Percentiles rank a stretch among this genome's conserved stretches.
phyloP scores from a whole-genome alignment of 2,329 filamentous ascomycete species.

The Ciborinia camelliae region DNA sequence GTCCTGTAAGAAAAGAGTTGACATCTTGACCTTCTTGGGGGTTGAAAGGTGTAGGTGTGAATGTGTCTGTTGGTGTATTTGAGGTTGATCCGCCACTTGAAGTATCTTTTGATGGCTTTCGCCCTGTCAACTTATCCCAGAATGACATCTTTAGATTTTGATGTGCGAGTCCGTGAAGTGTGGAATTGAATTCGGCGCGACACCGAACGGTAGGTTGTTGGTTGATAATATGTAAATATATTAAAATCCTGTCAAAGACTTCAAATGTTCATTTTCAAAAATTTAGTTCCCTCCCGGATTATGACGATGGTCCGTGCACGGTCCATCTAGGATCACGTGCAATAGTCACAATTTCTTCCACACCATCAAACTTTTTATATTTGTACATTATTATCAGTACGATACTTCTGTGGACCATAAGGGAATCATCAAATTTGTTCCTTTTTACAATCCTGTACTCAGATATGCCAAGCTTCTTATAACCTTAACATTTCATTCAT shows the following conservation, averaged over 20 bases:
- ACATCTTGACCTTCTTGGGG: conserved; percentile 73
- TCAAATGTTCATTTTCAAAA: conserved; percentile 17
- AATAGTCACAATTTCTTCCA: background rate
- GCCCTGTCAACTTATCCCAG: conserved; percentile 41
- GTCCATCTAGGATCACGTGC: conserved; percentile 4
- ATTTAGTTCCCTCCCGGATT: conserved; percentile 12
- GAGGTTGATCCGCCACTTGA: conserved; percentile 25
- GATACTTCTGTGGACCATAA: background rate
- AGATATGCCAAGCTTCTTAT: background rate
- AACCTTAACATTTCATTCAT: background rate
- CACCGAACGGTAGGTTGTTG: background rate
- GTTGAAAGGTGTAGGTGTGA: conserved; percentile 61
- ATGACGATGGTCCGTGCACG: conserved; percentile 15
- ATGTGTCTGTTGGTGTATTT: conserved; percentile 40
- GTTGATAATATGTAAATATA: background rate
- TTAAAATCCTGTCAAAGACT: conserved; percentile 7
- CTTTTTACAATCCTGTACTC: background rate
- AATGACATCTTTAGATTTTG: conserved; percentile 37
- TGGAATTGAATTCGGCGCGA: background rate
- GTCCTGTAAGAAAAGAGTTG: conserved; percentile 76
- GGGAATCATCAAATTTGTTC: background rate
- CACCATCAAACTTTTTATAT: conserved; percentile 12
- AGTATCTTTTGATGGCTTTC: conserved; percentile 37
- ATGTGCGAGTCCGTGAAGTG: background rate
- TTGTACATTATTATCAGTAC: background rate